Evolutionary conservation across 2,329 filamentous ascomycete species (phyloP).

Genomic region (Fusarium drepaniforme): DNA sequence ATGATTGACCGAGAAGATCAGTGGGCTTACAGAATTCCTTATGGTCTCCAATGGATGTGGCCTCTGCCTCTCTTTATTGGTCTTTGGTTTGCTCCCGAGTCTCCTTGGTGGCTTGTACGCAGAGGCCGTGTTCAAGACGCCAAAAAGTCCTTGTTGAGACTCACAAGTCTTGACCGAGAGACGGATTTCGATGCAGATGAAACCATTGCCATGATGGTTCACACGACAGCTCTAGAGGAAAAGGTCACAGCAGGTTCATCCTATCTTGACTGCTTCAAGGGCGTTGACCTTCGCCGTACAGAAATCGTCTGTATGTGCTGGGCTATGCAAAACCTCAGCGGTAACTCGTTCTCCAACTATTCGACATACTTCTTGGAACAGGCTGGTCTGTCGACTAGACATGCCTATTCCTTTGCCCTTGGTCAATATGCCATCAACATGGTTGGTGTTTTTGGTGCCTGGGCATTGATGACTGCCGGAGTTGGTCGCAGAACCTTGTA

Average conservation of each 20-base stretch:
- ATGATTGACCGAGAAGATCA: conserved; percentile 75
- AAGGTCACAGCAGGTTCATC: conserved; percentile 78
- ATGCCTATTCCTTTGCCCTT: conserved; percentile 67
- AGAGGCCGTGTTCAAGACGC: conserved; percentile 74
- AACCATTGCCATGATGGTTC: conserved; percentile 92
- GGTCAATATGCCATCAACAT: conserved; percentile 80
- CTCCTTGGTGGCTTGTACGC: conserved; percentile 81
- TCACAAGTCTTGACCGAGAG: conserved; percentile 73
- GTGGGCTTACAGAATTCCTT: conserved; percentile 78
- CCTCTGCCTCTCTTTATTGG: conserved; percentile 75
- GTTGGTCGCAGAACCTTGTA: conserved; percentile 83
- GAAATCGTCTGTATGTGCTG: conserved; percentile 75
- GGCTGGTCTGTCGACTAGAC: conserved; percentile 66
- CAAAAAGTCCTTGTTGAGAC: conserved; percentile 72
- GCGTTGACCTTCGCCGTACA: conserved; percentile 81
- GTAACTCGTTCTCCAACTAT: conserved; percentile 75
- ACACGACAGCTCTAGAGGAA: conserved; percentile 85
- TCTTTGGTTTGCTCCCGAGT: conserved; percentile 77
- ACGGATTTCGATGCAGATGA: conserved; percentile 85
- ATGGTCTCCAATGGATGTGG: conserved; percentile 84
- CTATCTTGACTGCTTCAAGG: conserved; percentile 88
- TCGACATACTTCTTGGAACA: conserved; percentile 73
- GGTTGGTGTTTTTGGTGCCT: conserved; percentile 84
- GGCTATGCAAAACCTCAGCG: conserved; percentile 73
- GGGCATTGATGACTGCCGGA: conserved; percentile 81